Evolutionary conservation across 768 basidiomycete species (phyloP), one percentile per base, ranked within the genome.

Genomic region (Podaxis sp.): DNA sequence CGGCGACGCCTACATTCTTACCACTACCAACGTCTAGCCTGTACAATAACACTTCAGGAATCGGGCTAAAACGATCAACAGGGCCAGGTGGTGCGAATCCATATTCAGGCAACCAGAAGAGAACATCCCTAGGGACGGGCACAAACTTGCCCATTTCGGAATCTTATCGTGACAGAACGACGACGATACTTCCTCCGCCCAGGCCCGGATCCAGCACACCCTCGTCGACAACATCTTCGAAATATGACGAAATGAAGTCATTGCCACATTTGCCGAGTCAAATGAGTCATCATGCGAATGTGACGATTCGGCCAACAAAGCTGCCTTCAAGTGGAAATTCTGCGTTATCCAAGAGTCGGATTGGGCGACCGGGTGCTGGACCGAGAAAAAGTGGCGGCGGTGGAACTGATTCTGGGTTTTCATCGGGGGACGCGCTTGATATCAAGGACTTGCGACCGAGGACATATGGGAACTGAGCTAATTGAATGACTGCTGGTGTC

Each of bases 1-100:
- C 91, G 8, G 72, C 87, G 22, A 90, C 91, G 24, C 91, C 91
- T 8, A 91, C 90, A 17, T 87, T 89, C 67, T 78, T 93, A 25
- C 90, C 90, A n/a, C 66, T 91, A 33, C 88, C 90, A 2, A 80
- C 84, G 25, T 74, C 79, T 27, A 76, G 82, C 41, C 63, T 84
- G 24, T 83, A 85, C 63, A 69, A 76, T n/a, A 75, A 76, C 36
- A 68, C 76, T 49, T 71, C 77, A 9, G 74, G 72, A 15, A 66
- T 77, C 22, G 80, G 79, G 9, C 70, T 84, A 62, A 91, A 90
- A 72, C 83, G 87, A 47, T 87, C 88, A 1, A 83, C 77, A 25
- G 85, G 82, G 0, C 82, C 85, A 15, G 69, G 77, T 29, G 76
- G 77, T 17, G 68, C 71, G 72, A 80, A 72, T 62, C 75, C 74